Conservation (phyloP, 1,139 yeast species). For the Debaryomyces robertsiae region DNA sequence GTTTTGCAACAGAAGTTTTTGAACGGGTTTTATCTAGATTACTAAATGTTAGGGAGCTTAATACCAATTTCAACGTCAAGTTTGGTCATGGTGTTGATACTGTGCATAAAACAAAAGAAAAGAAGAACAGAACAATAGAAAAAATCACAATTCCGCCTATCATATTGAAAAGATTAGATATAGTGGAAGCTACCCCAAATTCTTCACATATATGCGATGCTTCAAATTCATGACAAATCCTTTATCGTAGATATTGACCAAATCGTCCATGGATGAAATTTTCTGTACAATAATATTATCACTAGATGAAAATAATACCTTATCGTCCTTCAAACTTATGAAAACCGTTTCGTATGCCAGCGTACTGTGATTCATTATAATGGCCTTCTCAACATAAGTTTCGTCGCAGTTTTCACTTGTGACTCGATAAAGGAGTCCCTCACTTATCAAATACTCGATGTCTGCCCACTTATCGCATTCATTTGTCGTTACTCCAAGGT, state of each 20-base stretch:
- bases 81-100: conserved; percentile 5
- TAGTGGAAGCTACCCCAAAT: conserved; percentile 6
- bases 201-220: conserved; percentile 25
- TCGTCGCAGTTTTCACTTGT: conserved; percentile 15
- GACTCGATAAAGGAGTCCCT: conserved; percentile 33
- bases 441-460: conserved; percentile 57
- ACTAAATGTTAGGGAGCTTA: conserved; percentile 10
- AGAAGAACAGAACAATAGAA: conserved; percentile 7
- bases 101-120: background rate
- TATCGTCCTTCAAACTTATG: conserved; percentile 32
- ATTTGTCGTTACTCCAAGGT: conserved; percentile 87
- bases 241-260: conserved; percentile 66
- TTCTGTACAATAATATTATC: conserved; percentile 22
- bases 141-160: conserved; percentile 12
- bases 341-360: conserved; percentile 21
- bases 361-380: conserved; percentile 12
- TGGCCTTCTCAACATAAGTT: conserved; percentile 19
- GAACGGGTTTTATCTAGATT: conserved; percentile 6
- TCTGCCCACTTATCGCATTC: conserved; percentile 85
- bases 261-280: conserved; percentile 46
- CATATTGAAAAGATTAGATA: conserved; percentile 13
- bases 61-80: conserved; percentile 10
- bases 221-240: conserved; percentile 58
- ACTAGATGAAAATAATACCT: conserved; percentile 21
- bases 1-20: conserved; percentile 3